Percentiles rank a stretch among this genome's conserved stretches.
These are phyloP conservation scores for Fraxinus baroniana DNA, from an alignment of 305 asterid genomes.

Conservation along the genomic window DNA sequence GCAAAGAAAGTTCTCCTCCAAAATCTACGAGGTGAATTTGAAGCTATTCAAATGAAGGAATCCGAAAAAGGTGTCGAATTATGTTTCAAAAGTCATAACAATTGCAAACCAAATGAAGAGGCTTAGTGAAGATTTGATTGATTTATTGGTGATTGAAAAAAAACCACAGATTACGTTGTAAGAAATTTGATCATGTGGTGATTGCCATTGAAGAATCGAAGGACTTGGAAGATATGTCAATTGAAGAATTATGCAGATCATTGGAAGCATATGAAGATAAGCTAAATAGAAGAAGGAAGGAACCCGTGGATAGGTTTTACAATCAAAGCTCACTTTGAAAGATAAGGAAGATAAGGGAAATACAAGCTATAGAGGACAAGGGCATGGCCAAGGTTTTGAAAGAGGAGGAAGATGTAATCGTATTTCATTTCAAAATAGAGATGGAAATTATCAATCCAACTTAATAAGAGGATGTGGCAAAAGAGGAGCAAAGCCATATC, in stretches of 20 bases:
- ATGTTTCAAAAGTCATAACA: not conserved
- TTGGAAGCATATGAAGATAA: not conserved
- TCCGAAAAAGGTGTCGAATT: not conserved
- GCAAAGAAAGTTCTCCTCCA: not conserved
- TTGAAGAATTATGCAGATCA: not conserved
- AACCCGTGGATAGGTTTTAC: not conserved
- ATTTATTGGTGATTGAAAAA: not conserved
- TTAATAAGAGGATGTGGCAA: no score
- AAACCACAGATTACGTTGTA: not conserved
- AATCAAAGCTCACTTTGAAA: not conserved
- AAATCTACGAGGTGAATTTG: not conserved
- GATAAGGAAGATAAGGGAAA: no score
- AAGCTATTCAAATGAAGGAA: not conserved
- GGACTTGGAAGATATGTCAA: not conserved
- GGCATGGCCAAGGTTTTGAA: not conserved
- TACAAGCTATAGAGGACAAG: no score
- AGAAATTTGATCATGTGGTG: not conserved
- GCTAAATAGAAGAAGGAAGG: not conserved
- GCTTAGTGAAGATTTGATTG: not conserved
- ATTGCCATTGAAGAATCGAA: not conserved
- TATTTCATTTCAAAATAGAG: no score
- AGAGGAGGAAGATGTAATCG: no score
- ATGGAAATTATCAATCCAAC: no score
- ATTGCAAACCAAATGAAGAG: not conserved
- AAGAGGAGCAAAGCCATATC: no score